These are phyloP conservation scores for Spergularia bocconei DNA, from an alignment of 148 eudicot species.

Conservation along the genomic window DNA sequence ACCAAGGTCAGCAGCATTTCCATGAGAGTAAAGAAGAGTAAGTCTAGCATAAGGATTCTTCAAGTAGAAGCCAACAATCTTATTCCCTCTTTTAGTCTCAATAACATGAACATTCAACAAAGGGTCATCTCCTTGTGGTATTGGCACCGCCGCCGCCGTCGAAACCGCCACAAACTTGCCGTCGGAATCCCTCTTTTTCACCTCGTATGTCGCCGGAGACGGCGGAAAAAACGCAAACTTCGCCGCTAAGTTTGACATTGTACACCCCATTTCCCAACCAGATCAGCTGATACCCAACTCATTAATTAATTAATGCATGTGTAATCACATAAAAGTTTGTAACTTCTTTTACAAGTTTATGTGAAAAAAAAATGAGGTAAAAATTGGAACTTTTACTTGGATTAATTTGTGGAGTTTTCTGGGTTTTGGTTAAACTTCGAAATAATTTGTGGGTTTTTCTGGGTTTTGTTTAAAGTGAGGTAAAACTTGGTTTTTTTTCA, in stretches of 20 bases:
- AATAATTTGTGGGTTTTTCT: conserved; percentile 2
- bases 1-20: conserved; percentile 97
- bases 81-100: conserved; percentile 74
- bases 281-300: conserved; percentile 36
- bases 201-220: conserved; percentile 79
- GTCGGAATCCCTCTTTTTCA: conserved; percentile 54
- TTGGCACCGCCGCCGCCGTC: conserved; percentile 45
- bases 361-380: not conserved
- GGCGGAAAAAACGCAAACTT: conserved; percentile 98
- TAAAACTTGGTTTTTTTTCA: not conserved
- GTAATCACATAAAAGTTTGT: conserved; percentile 13
- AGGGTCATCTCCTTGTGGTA: conserved; percentile 57
- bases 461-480: not conserved
- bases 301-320: conserved; percentile 83
- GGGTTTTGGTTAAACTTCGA: not conserved
- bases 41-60: conserved; percentile 80
- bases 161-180: conserved; percentile 65
- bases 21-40: conserved; percentile 88
- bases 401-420: not conserved
- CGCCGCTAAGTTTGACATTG: conserved; percentile 73
- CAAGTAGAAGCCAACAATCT: conserved; percentile 80
- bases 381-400: not conserved
- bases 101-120: conserved; percentile 60
- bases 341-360: not conserved
- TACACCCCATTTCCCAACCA: conserved; percentile 62